These are phyloP conservation scores for Diplodia intermedia DNA, from an alignment of 2,329 filamentous ascomycete species.

Conservation along the genomic window DNA sequence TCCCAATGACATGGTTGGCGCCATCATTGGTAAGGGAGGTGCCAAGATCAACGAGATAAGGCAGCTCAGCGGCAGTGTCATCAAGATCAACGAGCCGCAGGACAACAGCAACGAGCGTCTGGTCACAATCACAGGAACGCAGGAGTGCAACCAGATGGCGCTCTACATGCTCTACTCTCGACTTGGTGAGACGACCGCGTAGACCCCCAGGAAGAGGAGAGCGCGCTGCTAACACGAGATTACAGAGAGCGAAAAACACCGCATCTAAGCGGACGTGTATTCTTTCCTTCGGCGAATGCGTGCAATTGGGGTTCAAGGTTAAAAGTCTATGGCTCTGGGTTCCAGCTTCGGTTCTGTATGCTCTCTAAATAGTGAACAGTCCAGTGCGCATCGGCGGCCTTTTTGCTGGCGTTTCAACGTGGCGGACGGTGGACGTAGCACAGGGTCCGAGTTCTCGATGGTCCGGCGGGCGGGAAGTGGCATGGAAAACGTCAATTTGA, in stretches of 20 bases:
- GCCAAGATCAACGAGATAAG: slow-evolving; percentile 99
- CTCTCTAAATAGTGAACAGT: slow-evolving; percentile 20
- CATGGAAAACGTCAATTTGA: slow-evolving; percentile 10
- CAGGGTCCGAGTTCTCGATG: not conserved
- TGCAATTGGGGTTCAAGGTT: slow-evolving; percentile 26
- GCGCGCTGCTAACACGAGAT: slow-evolving; percentile 18
- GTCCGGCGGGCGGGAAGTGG: slow-evolving; percentile 15
- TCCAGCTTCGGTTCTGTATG: slow-evolving; percentile 29
- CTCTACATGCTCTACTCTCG: slow-evolving; percentile 98
- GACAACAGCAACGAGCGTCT: slow-evolving; percentile 98
- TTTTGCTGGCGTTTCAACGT: slow-evolving; percentile 27
- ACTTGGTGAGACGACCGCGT: slow-evolving; percentile 69
- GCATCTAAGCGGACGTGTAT: slow-evolving; percentile 33
- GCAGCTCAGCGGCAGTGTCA: slow-evolving; percentile 94
- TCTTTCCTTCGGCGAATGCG: slow-evolving; percentile 29
- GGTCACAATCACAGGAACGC: slow-evolving; percentile 95
- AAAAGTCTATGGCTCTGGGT: slow-evolving; percentile 31
- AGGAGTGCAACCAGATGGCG: slow-evolving; percentile 99
- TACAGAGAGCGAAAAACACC: slow-evolving; percentile 38
- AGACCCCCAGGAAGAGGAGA: not conserved
- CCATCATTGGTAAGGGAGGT: slow-evolving; percentile 97
- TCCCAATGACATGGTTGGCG: slow-evolving; percentile 98
- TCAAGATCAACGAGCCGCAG: slow-evolving; percentile 99
- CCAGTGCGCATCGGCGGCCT: slow-evolving; percentile 26
- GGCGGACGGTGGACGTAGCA: slow-evolving; percentile 8